Conservation (phyloP, 2,329 filamentous ascomycete genomes). For the Diplocarpon mali region DNA sequence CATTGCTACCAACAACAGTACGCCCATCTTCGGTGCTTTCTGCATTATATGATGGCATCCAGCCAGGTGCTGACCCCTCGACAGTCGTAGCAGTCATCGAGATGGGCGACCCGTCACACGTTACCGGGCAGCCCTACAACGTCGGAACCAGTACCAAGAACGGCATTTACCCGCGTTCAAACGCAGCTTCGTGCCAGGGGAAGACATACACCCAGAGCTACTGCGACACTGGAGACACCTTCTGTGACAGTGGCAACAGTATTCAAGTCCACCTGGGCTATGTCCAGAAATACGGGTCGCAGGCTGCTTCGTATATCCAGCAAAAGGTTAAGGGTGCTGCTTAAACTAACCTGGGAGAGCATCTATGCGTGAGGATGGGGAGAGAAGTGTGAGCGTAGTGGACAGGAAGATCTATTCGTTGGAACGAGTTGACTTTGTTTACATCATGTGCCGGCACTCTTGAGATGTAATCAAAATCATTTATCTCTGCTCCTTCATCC, state of each 20-base stretch:
- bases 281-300: conserved; percentile 2
- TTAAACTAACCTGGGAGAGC: neutral
- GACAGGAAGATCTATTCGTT: neutral
- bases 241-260: conserved; percentile 4
- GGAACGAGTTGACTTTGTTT: no score
- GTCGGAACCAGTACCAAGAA: conserved; percentile 16
- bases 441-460: no score
- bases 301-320: conserved; percentile 4
- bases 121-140: conserved; percentile 21
- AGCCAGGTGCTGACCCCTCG: no score
- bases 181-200: neutral
- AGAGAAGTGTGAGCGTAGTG: neutral
- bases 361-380: neutral
- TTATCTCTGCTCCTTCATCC: no score
- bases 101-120: conserved; percentile 27
- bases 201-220: conserved; percentile 2
- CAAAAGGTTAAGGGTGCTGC: neutral
- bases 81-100: neutral
- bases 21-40: neutral
- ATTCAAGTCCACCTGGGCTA: conserved; percentile 2
- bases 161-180: neutral
- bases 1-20: neutral
- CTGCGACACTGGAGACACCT: conserved; percentile 6
- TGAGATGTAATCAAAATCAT: no score
- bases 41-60: no score